phyloP scores from a whole-genome alignment of 495 filamentous ascomycete genomes.

The Hypoxylon lenormandii region DNA sequence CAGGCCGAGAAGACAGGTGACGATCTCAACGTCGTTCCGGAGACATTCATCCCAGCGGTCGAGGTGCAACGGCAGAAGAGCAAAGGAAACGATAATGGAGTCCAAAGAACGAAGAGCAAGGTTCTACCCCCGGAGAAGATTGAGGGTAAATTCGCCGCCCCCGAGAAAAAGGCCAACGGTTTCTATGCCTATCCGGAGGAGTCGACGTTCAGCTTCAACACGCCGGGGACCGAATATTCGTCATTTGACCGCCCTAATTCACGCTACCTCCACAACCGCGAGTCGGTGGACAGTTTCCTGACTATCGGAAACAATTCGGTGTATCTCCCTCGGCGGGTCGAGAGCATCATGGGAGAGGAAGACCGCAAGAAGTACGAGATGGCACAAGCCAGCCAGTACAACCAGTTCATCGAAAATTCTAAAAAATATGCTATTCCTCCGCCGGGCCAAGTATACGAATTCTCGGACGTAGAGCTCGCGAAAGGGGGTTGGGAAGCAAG shows the following conservation, averaged over 20 bases:
- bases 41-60: slow-evolving; percentile 82
- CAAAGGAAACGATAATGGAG: slow-evolving; percentile 55
- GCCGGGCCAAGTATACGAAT: slow-evolving; percentile 65
- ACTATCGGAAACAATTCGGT: slow-evolving; percentile 75
- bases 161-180: slow-evolving; percentile 70
- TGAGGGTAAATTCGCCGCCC: slow-evolving; percentile 76
- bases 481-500: slow-evolving; percentile 60
- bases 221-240: slow-evolving; percentile 49
- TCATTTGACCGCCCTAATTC: slow-evolving; percentile 49
- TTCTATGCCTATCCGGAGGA: slow-evolving; percentile 73
- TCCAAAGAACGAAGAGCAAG: slow-evolving; percentile 60
- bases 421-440: slow-evolving; percentile 65
- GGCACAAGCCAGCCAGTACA: slow-evolving; percentile 70
- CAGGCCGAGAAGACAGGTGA: slow-evolving; percentile 82
- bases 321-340: slow-evolving; percentile 79
- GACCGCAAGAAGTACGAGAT: slow-evolving; percentile 77
- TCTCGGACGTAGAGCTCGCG: slow-evolving; percentile 63
- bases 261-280: slow-evolving; percentile 66
- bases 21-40: slow-evolving; percentile 90
- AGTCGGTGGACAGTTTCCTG: slow-evolving; percentile 78
- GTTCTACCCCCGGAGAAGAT: slow-evolving; percentile 78
- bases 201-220: slow-evolving; percentile 65
- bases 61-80: slow-evolving; percentile 64
- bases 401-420: slow-evolving; percentile 59
- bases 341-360: slow-evolving; percentile 84